Conservation (phyloP, 2,329 filamentous ascomycete genomes). For the Paecilomyces formosus region DNA sequence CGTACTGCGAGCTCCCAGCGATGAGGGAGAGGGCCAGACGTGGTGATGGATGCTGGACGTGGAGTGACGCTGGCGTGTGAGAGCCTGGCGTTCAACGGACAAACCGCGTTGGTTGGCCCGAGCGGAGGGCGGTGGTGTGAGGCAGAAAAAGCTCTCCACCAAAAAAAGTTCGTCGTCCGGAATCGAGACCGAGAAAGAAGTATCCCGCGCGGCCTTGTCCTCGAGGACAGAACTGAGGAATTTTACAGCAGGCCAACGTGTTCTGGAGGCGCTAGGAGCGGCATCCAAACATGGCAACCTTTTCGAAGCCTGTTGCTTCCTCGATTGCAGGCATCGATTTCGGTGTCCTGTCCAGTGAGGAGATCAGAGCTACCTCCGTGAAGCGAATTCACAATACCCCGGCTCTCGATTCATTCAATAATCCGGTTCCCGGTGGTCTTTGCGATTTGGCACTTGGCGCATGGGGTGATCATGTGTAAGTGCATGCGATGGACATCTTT, state of each 20-base stretch:
- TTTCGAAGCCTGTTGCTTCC: constrained; percentile 70
- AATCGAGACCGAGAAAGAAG: constrained; percentile 16
- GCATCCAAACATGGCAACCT: constrained; percentile 36
- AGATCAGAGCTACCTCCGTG: constrained; percentile 84
- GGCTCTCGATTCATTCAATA: constrained; percentile 88
- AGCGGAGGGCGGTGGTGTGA: constrained; percentile 20
- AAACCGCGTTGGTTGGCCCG: constrained; percentile 7
- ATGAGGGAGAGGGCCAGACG: background rate
- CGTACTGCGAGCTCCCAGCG: background rate
- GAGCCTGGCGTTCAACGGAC: background rate
- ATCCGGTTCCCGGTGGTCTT: constrained; percentile 81
- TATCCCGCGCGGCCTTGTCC: constrained; percentile 15
- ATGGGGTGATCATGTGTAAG: constrained; percentile 76
- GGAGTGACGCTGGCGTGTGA: background rate
- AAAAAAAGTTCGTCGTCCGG: constrained; percentile 21
- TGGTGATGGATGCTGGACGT: background rate
- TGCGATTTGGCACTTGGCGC: constrained; percentile 90
- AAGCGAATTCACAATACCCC: constrained; percentile 87
- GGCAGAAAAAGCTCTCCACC: constrained; percentile 34
- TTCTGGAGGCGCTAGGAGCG: constrained; percentile 26
- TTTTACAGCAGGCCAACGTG: constrained; percentile 19
- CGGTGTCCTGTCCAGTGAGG: constrained; percentile 69
- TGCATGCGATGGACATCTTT: constrained; percentile 7
- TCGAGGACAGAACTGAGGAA: constrained; percentile 12
- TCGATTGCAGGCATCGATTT: constrained; percentile 85